Conservation (phyloP, 345 rosid species). For the Bretschneidera sinensis region DNA sequence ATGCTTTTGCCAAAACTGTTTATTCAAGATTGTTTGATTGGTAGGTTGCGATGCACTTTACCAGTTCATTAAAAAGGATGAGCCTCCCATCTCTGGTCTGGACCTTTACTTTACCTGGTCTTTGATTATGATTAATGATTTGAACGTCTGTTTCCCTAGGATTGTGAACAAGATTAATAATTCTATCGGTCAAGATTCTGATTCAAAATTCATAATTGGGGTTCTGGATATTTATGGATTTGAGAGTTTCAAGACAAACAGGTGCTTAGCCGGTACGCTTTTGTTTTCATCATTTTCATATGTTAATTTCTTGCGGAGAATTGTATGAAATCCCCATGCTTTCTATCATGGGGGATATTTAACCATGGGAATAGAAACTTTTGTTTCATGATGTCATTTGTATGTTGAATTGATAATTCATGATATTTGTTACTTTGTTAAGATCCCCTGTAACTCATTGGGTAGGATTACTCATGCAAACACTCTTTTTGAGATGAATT, state of each 20-base stretch:
- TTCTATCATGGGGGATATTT: background rate
- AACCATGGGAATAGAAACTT: too few species aligned
- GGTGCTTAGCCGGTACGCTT: conserved; percentile 99
- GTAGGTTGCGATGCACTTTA: conserved; percentile 36
- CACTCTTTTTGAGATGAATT: background rate
- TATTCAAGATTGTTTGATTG: conserved; percentile 95
- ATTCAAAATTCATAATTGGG: conserved; percentile 75
- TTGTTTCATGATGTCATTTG: background rate
- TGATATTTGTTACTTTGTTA: background rate
- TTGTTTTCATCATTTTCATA: conserved; percentile 45
- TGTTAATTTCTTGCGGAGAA: conserved; percentile 24
- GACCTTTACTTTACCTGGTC: conserved; percentile 7
- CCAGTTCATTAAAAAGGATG: background rate
- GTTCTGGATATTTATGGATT: conserved; percentile 99
- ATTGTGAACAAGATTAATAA: conserved; percentile 85
- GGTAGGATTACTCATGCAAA: conserved; percentile 10
- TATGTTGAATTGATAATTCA: background rate
- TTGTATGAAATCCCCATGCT: conserved; percentile 20
- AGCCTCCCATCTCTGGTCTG: background rate
- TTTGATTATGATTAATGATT: conserved; percentile 19
- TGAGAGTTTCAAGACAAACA: conserved; percentile 99
- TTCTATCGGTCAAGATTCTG: conserved; percentile 88
- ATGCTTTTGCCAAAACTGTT: conserved; percentile 91
- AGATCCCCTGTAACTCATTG: background rate
- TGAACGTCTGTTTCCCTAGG: conserved; percentile 40